These are phyloP conservation scores for Hyphodiscus hymeniophilus DNA, from an alignment of 495 filamentous ascomycete species.

Conservation along the genomic window DNA sequence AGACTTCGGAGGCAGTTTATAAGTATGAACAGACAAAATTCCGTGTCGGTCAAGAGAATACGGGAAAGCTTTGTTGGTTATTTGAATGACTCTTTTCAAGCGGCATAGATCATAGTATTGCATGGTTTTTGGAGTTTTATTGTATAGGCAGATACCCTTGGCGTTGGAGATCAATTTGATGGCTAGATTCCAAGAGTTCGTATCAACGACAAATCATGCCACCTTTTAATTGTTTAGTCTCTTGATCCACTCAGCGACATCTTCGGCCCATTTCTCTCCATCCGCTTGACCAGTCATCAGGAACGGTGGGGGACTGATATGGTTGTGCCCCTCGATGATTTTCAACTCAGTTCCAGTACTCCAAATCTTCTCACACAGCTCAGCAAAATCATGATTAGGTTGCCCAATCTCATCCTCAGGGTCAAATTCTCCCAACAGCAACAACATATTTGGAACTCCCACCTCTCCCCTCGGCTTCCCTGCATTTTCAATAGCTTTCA, in stretches of 20 bases:
- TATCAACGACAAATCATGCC: background rate
- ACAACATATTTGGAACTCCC: conserved; percentile 13
- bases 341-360: conserved; percentile 23
- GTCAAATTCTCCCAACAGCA: conserved; percentile 31
- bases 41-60: conserved; percentile 48
- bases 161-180: background rate
- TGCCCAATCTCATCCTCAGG: conserved; percentile 28
- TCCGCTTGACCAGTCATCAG: conserved; percentile 30
- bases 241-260: conserved; percentile 26
- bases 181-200: background rate
- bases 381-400: conserved; percentile 19
- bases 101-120: conserved; percentile 3
- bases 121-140: background rate
- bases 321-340: conserved; percentile 33
- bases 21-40: conserved; percentile 57
- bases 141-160: conserved; percentile 1
- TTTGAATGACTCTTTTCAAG: conserved; percentile 58
- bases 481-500: conserved; percentile 21
- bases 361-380: conserved; percentile 28
- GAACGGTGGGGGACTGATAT: conserved; percentile 32
- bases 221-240: background rate
- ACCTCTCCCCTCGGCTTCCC: conserved; percentile 20
- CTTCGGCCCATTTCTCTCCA: conserved; percentile 34
- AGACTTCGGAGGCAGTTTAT: conserved; percentile 81
- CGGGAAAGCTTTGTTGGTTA: conserved; percentile 64